Evolutionary conservation across 331 rosid genomes (phyloP).

Genomic region (Quercus lobata): DNA sequence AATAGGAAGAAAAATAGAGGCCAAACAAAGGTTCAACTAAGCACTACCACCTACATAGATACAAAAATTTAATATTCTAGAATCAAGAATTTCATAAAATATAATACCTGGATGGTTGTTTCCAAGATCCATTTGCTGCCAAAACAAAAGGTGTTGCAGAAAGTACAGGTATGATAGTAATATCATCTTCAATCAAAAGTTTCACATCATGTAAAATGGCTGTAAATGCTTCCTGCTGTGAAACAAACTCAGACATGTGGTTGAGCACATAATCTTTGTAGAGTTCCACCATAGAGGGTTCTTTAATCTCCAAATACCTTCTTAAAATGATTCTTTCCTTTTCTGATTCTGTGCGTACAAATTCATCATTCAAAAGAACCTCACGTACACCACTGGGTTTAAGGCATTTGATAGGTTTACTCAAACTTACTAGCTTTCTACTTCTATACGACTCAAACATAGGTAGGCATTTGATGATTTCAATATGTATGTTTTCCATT

Average conservation of each 20-base stretch:
- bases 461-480: conserved; percentile 70
- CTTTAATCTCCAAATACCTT: conserved; percentile 65
- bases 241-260: conserved; percentile 63
- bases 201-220: conserved; percentile 72
- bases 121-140: conserved; percentile 95
- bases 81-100: not conserved
- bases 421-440: conserved; percentile 75
- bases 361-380: conserved; percentile 76
- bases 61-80: not conserved
- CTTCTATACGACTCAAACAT: conserved; percentile 81
- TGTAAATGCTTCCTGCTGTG: conserved; percentile 48
- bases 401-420: conserved; percentile 81
- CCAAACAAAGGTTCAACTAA: not conserved
- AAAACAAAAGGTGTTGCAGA: conserved; percentile 70
- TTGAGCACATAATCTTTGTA: conserved; percentile 77
- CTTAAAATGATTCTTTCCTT: conserved; percentile 66
- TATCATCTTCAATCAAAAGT: conserved; percentile 67
- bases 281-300: conserved; percentile 75
- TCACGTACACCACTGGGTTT: conserved; percentile 72
- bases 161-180: conserved; percentile 55
- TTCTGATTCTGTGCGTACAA: conserved; percentile 81
- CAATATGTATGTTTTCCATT: conserved; percentile 58
- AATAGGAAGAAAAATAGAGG: not conserved
- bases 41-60: not conserved
- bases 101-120: conserved; percentile 78